Conservation (phyloP, 495 filamentous ascomycete species). For the Aspergillus wentii region DNA sequence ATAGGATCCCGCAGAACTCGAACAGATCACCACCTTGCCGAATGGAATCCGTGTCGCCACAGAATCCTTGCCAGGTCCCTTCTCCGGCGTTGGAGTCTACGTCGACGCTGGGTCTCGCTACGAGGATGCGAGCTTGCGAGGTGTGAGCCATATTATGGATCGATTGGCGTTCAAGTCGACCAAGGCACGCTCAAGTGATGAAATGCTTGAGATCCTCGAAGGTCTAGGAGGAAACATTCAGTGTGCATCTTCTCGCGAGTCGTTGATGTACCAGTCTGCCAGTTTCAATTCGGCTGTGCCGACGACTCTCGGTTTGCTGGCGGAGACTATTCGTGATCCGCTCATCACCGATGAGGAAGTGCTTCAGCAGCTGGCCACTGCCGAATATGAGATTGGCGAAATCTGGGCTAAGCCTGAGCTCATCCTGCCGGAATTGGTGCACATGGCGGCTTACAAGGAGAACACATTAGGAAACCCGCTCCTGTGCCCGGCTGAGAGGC, state of each 20-base stretch:
- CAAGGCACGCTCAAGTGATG: conserved; percentile 60
- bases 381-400: conserved; percentile 91
- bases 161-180: conserved; percentile 96
- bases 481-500: conserved; percentile 80
- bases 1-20: conserved; percentile 84
- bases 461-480: conserved; percentile 95
- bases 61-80: conserved; percentile 91
- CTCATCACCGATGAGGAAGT: conserved; percentile 89
- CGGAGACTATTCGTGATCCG: conserved; percentile 90
- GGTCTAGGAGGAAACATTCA: conserved; percentile 91
- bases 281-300: conserved; percentile 95
- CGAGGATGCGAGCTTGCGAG: conserved; percentile 78
- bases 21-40: conserved; percentile 80
- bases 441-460: conserved; percentile 89
- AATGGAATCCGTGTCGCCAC: conserved; percentile 96
- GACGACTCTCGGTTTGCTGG: conserved; percentile 75
- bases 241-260: conserved; percentile 91
- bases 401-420: conserved; percentile 98
- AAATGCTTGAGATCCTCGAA: conserved; percentile 84
- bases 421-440: conserved; percentile 90
- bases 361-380: conserved; percentile 77
- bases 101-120: conserved; percentile 95
- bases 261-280: conserved; percentile 97
- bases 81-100: conserved; percentile 93
- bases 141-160: conserved; percentile 95